A percentile compares a stretch with the other conserved stretches of the same genome.
Conservation (phyloP, 2,329 filamentous ascomycete genomes). For the Oidium heveae region DNA sequence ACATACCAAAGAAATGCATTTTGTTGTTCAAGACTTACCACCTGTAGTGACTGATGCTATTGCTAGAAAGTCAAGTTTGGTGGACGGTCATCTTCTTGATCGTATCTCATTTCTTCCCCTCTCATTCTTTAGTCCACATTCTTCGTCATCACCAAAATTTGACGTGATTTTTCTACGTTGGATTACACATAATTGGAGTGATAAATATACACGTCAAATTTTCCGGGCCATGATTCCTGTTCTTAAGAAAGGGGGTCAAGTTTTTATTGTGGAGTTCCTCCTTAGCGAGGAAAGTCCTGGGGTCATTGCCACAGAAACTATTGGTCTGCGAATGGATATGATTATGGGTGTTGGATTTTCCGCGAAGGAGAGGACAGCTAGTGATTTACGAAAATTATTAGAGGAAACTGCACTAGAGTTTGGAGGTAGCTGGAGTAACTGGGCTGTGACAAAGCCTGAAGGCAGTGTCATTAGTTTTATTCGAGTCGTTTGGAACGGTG, state of each 20-base stretch:
- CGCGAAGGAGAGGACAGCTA: neutral
- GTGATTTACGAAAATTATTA: neutral
- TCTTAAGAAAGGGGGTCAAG: neutral
- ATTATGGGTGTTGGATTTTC: neutral
- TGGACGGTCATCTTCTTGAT: neutral
- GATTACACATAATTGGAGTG: neutral
- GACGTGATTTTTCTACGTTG: neutral
- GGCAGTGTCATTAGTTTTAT: neutral
- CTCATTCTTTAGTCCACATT: neutral
- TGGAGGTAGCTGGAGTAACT: neutral
- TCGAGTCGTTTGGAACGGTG: neutral
- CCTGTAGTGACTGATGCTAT: neutral
- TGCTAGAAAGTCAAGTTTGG: neutral
- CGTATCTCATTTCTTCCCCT: neutral
- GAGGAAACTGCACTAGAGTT: neutral
- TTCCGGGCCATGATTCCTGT: neutral
- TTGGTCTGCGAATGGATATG: neutral
- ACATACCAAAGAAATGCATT: neutral
- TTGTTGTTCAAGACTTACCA: neutral
- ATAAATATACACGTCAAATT: neutral
- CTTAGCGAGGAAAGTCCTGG: neutral
- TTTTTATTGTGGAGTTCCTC: neutral
- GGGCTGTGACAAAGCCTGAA: neutral
- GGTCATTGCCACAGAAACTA: neutral
- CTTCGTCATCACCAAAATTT: neutral